Conservation (phyloP, 1,284 basidiomycete species). For the Moesziomyces sp. region DNA sequence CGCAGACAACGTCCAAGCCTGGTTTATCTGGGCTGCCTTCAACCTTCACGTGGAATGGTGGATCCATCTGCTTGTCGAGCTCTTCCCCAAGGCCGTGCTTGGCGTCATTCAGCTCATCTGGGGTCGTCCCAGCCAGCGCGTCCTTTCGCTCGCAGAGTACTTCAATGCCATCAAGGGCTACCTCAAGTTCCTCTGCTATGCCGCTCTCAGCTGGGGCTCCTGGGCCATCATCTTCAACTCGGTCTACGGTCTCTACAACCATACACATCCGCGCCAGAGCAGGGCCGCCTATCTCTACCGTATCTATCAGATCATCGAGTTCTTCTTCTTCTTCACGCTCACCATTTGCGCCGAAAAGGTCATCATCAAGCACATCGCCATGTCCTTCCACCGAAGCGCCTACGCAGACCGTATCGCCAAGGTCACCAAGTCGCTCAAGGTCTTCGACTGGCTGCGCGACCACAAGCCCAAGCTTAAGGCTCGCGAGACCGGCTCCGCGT, state of each 20-base stretch:
- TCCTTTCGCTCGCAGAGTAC: conserved; percentile 55
- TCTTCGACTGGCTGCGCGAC: conserved; percentile 77
- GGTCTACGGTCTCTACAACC: conserved; percentile 58
- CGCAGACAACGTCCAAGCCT: conserved; percentile 63
- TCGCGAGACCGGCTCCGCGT: conserved; percentile 68
- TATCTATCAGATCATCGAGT: conserved; percentile 64
- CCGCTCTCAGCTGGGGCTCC: conserved; percentile 61
- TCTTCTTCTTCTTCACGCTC: conserved; percentile 64
- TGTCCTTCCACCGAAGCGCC: conserved; percentile 77
- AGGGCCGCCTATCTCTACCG: conserved; percentile 59
- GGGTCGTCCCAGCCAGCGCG: conserved; percentile 55
- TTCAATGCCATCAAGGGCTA: conserved; percentile 61
- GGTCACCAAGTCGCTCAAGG: conserved; percentile 73
- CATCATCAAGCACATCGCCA: conserved; percentile 63
- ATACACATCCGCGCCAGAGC: conserved; percentile 32
- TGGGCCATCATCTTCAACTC: conserved; percentile 65
- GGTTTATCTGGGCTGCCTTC: conserved; percentile 66
- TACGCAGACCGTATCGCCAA: conserved; percentile 78
- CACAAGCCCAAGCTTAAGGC: conserved; percentile 74
- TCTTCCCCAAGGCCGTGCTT: conserved; percentile 54
- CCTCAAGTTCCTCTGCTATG: conserved; percentile 61
- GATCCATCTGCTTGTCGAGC: conserved; percentile 61
- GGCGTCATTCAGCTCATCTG: conserved; percentile 53
- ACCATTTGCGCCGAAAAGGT: conserved; percentile 62
- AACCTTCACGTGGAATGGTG: conserved; percentile 64